Evolutionary conservation across 2,329 filamentous ascomycete species (phyloP), one percentile per base, ranked within the genome.

Genomic region (Colletotrichum liriopes): DNA sequence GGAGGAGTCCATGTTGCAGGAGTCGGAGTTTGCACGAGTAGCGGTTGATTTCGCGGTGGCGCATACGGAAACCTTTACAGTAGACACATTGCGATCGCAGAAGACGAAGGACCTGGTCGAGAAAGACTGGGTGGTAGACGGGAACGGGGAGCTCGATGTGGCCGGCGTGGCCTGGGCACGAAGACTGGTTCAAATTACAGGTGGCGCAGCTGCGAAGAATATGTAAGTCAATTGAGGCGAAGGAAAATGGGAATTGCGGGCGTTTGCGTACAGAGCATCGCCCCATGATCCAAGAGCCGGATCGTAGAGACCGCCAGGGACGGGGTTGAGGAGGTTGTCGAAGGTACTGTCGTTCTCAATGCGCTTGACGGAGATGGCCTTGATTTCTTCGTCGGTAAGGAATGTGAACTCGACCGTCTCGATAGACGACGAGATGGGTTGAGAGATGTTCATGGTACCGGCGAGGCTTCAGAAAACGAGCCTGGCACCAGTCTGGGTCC

Each of bases 291-390:
- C 96, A 73, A 99, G 87, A 58, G 96, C 95, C 67, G 94, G 90
- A 82, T 98, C 96, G 80, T 99, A 98, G 11, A 99, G 88, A 81
- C 96, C 96, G 71, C 95, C 95, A 18, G 95, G 93, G 12, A 97
- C 90, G 9, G 96, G 95, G 78, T 98, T 95, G 76, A 97, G 88
- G 68, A 98, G 90, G 71, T 91, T 94, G 83, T 98, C 96, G 82
- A 98, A 96, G n/a, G 96, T 98, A 76, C 90, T 94, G 63, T 95
- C 93, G 85, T 97, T 97, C 79, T 97, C 93, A 77, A 99, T 97
- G 83, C 92, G 91, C 86, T 96, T 96, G 76, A 98, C 96, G 11
- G 96, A 99, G 77, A 98, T 91, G 73, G 92, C 89, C 81, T 92
- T 92, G 80, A 99, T 95, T 82, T 99, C 96, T 73, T 92, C 87